Evolutionary conservation across 2,329 filamentous ascomycete genomes (phyloP), one percentile per base, ranked within the genome.

Genomic region (Graphiopsis chlorocephala): DNA sequence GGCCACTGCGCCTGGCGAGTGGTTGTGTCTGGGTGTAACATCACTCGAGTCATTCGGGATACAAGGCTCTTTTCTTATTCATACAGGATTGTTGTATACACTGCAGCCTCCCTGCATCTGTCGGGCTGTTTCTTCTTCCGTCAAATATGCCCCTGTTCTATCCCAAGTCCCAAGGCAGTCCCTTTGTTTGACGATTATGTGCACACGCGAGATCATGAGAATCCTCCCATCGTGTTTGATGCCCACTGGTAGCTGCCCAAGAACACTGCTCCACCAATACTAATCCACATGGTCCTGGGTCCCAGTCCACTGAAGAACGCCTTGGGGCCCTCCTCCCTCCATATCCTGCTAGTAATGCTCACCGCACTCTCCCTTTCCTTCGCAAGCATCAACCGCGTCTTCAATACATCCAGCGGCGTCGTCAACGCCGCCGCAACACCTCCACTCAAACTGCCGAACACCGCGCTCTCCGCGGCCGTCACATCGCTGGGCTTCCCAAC

Each of bases 341-440:
- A 80, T 65, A 97, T 90, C 23, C 83, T 80, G 61, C 80, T 81
- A 68, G 94, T 81, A 66, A 97, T 82, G 4, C 78, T 76, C 35
- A 80, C 76, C 68, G 87, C 84, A 14, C 82, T 85, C 75, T 85
- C 86, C 71, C 82, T 86, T 81, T 89, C 86, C 72, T 87, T 85
- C 15, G 91, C 90, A 70, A 99, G 82, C 95, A 99, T 99, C 78
- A 98, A 89, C 68, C 95, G 84, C 69, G 95, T 99, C 86, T 99
- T 99, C 70, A 99, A 83, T 67, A 99, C 95, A 79, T 99, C 95
- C 68, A 99, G 80, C 45, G 95, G 95, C 61, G 95, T 99, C 26
- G 95, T 99, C 65, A 94, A 76, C 0, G 86, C 94, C 0, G 95
- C 95, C 0, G 95, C 93, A 45, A 97, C 83, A 0, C 89, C 93